phyloP scores from a whole-genome alignment of 306 rosid genomes.

The Prunus mume region DNA sequence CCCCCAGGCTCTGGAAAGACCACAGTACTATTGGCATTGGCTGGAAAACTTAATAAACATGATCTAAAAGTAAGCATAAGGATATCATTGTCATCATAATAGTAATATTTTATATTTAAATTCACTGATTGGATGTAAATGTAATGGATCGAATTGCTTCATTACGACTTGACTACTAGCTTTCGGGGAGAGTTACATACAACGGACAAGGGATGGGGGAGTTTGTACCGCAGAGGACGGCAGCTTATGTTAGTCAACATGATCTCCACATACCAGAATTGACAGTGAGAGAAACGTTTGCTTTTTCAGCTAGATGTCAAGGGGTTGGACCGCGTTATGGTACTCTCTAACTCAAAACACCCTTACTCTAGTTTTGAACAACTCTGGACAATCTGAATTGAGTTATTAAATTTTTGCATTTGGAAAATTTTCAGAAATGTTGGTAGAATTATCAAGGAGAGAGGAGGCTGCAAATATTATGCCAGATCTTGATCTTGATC shows the following conservation, averaged over 20 bases:
- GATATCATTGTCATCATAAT: neutral
- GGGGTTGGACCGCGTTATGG: conserved; percentile 62
- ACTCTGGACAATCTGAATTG: neutral
- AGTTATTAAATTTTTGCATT: neutral
- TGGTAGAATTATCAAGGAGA: conserved; percentile 47
- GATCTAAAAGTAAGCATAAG: neutral
- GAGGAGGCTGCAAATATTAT: conserved; percentile 39
- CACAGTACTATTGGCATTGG: neutral
- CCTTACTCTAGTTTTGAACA: neutral
- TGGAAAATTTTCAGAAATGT: conserved; percentile 28
- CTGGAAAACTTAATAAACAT: neutral
- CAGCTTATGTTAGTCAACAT: conserved; percentile 49
- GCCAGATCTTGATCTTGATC: conserved; percentile 47
- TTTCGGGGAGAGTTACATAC: conserved; percentile 44
- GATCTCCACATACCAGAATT: conserved; percentile 51
- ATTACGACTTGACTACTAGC: conserved; percentile 14
- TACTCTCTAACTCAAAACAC: conserved; percentile 12
- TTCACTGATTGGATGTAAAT: neutral
- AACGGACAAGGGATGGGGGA: conserved; percentile 49
- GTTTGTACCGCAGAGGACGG: conserved; percentile 48
- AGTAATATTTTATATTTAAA: neutral
- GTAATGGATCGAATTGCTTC: too few species aligned
- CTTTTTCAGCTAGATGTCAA: conserved; percentile 58
- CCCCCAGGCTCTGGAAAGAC: conserved; percentile 12
- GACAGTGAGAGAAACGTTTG: conserved; percentile 57